Evolutionary conservation across 164 flowering plant genomes (phyloP).

Genomic region (Vitis amurensis): DNA sequence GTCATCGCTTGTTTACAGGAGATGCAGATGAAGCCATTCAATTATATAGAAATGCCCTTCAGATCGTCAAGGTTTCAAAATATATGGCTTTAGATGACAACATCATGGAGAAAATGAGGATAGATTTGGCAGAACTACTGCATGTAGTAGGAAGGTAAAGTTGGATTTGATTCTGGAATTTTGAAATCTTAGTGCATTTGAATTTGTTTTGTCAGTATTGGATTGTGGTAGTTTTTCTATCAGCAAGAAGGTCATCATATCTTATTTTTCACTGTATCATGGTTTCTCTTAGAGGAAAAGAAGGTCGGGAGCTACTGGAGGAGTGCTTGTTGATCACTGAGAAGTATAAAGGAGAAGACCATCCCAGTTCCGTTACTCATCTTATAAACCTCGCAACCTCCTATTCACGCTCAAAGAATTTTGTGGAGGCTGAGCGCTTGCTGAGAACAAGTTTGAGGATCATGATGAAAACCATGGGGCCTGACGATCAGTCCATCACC

Average conservation of each 20-base stretch:
- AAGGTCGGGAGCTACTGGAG: slow-evolving; percentile 77
- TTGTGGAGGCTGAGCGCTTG: slow-evolving; percentile 83
- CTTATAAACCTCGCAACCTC: slow-evolving; percentile 85
- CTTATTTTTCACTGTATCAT: neutral
- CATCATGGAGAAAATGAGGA: slow-evolving; percentile 73
- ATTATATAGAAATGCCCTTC: slow-evolving; percentile 63
- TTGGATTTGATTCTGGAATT: neutral
- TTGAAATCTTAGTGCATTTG: neutral
- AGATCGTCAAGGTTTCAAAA: slow-evolving; percentile 55
- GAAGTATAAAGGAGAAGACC: slow-evolving; percentile 62
- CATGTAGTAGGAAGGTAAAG: slow-evolving; percentile 83
- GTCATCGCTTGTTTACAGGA: slow-evolving; percentile 38
- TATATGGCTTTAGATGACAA: slow-evolving; percentile 55
- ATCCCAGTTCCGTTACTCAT: slow-evolving; percentile 70
- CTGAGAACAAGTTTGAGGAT: slow-evolving; percentile 61
- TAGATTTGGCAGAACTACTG: slow-evolving; percentile 85
- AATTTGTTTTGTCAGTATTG: no score
- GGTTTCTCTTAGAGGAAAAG: slow-evolving; percentile 50
- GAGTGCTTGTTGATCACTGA: slow-evolving; percentile 78
- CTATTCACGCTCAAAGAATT: slow-evolving; percentile 71
- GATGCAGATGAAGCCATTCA: slow-evolving; percentile 65
- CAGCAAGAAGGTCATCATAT: neutral
- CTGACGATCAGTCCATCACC: slow-evolving; percentile 66
- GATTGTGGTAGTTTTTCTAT: neutral
- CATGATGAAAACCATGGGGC: slow-evolving; percentile 47